Conservation (phyloP, 2,329 filamentous ascomycete species). For the Hypoxylon rubiginosum region DNA sequence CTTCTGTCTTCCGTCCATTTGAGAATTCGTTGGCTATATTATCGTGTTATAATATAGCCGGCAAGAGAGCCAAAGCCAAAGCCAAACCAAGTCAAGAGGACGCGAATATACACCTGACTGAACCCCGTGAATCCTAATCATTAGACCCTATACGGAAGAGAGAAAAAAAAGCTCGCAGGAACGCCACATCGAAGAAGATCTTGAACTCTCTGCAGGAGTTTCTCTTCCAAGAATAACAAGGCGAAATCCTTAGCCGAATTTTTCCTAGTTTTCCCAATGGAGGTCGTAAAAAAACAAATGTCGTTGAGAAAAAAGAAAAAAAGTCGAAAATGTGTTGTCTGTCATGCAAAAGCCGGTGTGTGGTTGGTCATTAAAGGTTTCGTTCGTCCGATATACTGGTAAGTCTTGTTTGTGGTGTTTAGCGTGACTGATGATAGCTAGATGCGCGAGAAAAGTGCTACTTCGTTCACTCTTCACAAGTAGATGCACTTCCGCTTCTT, state of each 20-base stretch:
- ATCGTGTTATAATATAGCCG: not conserved
- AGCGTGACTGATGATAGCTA: not conserved
- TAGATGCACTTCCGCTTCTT: conserved; percentile 87
- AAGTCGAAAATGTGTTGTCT: conserved; percentile 38
- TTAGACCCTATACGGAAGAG: conserved; percentile 39
- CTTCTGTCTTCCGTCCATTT: not conserved
- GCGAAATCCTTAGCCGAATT: conserved; percentile 19
- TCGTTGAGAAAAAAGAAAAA: conserved; percentile 30
- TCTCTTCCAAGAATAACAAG: conserved; percentile 21
- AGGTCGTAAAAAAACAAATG: conserved; percentile 28
- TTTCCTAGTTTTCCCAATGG: conserved; percentile 24
- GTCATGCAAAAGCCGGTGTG: conserved; percentile 45
- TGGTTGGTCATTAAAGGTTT: conserved; percentile 4
- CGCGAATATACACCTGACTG: conserved; percentile 23
- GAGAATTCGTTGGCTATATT: not conserved
- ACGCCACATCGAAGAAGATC: conserved; percentile 43
- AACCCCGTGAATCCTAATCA: conserved; percentile 29
- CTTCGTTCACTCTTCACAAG: conserved; percentile 64
- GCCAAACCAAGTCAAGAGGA: conserved; percentile 12
- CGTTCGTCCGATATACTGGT: conserved; percentile 3
- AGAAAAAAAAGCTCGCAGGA: conserved; percentile 9
- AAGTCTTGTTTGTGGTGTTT: not conserved
- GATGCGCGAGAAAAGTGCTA: conserved; percentile 4
- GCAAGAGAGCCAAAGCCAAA: conserved; percentile 5
- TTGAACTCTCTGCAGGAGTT: conserved; percentile 37